Base-by-base conservation (phyloP, 1,139 yeast genomes). In the Scheffersomyces cryptocercus region DNA sequence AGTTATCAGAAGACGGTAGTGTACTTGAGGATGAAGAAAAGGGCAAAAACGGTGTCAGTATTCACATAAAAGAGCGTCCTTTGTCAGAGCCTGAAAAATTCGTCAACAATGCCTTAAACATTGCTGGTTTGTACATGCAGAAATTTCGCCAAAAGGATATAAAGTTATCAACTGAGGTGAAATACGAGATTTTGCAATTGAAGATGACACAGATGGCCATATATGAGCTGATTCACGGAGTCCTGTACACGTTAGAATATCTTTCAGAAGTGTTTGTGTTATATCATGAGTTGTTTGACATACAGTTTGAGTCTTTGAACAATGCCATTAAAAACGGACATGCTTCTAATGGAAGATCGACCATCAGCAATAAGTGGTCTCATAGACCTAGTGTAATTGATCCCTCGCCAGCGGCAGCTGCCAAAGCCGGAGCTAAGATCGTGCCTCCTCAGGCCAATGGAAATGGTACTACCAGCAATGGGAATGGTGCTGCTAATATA, bases 151-250 rank as follows among this genome's bases (percentile, higher is more conserved):
- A 67, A 41, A 56, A 56, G 29, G 66, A 62, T 39, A 50, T 58
- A 9, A 59, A 56, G 40, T 40, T 73, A n/a, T 53, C 72, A 5
- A 45, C 59, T 5, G 62, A 64, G 36, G 72, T 74, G 43, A 84
- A 80, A 55, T 70, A 75, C 54, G 81, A 80, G 47, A 79, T 84
- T 35, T 60, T 89, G 28, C 89, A 88, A 58, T 70, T 89, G 56
- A 87, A 87, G 55, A 72, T 87, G 62, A 85, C 96, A 0, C 90
- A 86, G 53, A 65, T 89, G 40, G 84, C 91, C 3, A 71, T 89
- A 12, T 68, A 82, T 46, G 95, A 88, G 56, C 76, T 82, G 7
- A 67, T 77, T 8, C 73, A 82, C 45, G 93, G 90, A 3, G 68
- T 77, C 0, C 73, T 75, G 28, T 79, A 77, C 39, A 82, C 90